These are phyloP conservation scores for Exophiala sp. DNA, from an alignment of 2,329 filamentous ascomycete species.

Conservation along the genomic window DNA sequence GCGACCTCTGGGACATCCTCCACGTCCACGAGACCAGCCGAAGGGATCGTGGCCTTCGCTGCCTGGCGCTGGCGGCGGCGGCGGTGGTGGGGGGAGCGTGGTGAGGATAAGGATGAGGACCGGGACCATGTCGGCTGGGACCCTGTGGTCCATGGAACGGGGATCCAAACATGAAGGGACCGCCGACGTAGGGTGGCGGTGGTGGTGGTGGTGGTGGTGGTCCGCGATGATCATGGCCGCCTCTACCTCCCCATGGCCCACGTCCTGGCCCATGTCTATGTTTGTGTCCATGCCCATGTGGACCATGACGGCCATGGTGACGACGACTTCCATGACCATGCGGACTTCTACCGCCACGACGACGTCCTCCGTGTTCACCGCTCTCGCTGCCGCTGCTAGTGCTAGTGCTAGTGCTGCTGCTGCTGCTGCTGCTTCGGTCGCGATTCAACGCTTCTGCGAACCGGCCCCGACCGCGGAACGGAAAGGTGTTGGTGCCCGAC, in stretches of 20 bases:
- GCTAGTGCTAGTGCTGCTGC: not conserved
- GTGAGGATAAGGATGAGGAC: no score
- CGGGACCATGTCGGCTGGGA: conserved; percentile 1
- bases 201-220: conserved; percentile 3
- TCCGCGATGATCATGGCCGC: conserved; percentile 2
- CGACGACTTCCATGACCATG: conserved; percentile 15
- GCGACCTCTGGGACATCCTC: conserved; percentile 3
- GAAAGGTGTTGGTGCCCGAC: conserved; percentile 8
- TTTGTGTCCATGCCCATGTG: not conserved
- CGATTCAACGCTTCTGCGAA: conserved; percentile 22
- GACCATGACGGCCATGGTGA: conserved; percentile 1
- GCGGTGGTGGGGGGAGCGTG: no score
- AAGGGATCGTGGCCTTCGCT: not conserved
- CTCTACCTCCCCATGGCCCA: conserved; percentile 9
- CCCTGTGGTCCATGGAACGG: not conserved
- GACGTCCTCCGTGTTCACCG: conserved; percentile 6
- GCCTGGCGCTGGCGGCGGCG: not conserved
- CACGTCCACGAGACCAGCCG: conserved; percentile 6
- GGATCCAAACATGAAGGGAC: conserved; percentile 21
- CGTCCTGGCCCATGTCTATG: no score
- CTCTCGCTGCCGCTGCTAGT: not conserved
- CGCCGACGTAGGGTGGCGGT: conserved; percentile 11
- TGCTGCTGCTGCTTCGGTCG: not conserved
- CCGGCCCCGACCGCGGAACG: conserved; percentile 26
- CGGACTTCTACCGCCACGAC: conserved; percentile 6